Base-by-base conservation (phyloP, 495 filamentous ascomycete species). In the Hyphodiscus hymeniophilus region DNA sequence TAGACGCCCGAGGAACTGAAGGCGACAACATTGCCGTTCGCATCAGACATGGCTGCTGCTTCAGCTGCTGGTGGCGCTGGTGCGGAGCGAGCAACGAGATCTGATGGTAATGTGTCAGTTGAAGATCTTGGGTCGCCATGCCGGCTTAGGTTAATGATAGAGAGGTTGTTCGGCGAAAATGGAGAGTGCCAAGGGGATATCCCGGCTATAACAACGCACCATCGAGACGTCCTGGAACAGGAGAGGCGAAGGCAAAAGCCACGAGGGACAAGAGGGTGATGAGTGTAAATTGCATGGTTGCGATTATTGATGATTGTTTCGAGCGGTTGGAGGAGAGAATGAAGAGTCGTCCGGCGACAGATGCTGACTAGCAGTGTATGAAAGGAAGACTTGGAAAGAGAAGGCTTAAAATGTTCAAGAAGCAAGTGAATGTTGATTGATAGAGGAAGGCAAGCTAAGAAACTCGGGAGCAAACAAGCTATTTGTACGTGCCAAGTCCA, bases 221-320 rank as follows among this genome's bases (percentile, higher is more conserved):
- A 42, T 59, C 62, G 42, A 43, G 40, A 16, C 45, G 44, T 15
- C 23, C 35, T 23, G 50, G 43, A 52, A 56, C 43, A 32, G 69
- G 64, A 38, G 59, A 60, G 41, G 68, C 72, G 58, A 69, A 53
- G 52, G 66, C 69, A 57, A 70, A 43, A 57, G 71, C 59, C 46
- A 60, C 55, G 59, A 68, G 65, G 48, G 75, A 59, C 42, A 71
- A 62, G 60, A 75, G 49, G 50, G 75, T 42, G 56, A 64, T 50
- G 52, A 69, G 20, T 22, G 66, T 63, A 65, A 69, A 69, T 69
- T 77, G 70, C 73, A 77, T 77, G 52, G 64, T 74, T 67, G 63
- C 60, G 34, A 31, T 55, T 36, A 33, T 53, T 42, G 52, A 52
- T 22, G 54, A 38, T 20, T 11, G 44, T 31, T 13, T 20, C 35